Conservation (phyloP, 1,284 basidiomycete genomes). For the Cryptococcus floricola region DNA sequence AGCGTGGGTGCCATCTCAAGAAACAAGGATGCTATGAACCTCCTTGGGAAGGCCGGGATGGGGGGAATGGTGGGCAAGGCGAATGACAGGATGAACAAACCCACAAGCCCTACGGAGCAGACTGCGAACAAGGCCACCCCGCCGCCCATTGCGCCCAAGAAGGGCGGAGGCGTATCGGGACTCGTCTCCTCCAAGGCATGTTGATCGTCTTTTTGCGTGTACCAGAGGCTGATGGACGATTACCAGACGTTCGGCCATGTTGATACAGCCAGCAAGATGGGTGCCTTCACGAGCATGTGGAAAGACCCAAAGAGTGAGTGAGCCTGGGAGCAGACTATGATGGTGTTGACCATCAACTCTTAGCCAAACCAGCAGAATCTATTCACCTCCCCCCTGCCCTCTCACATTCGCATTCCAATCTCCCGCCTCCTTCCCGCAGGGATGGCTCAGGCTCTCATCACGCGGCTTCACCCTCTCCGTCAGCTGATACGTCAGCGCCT, state of each 20-base stretch:
- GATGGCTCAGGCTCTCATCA: constrained; percentile 8
- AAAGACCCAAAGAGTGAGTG: constrained; percentile 33
- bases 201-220: background rate
- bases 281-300: constrained; percentile 37
- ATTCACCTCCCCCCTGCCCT: constrained; percentile 15
- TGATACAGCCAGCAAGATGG: constrained; percentile 29
- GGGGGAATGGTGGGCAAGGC: constrained; percentile 24
- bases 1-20: constrained; percentile 22
- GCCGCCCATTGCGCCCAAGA: constrained; percentile 19
- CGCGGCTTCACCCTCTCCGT: background rate
- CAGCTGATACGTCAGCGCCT: background rate
- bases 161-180: constrained; percentile 22
- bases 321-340: no score
- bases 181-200: constrained; percentile 22
- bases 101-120: background rate
- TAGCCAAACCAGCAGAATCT: constrained; percentile 1
- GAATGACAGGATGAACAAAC: constrained; percentile 15
- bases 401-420: constrained; percentile 3
- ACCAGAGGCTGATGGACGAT: background rate
- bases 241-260: constrained; percentile 34
- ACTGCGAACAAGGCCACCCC: constrained; percentile 7
- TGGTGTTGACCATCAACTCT: background rate
- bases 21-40: constrained; percentile 29
- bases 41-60: constrained; percentile 26
- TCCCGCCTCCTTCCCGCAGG: constrained; percentile 21